Evolutionary conservation across 371 early-diverging fungal species (phyloP).

Genomic region (Umbelopsis sp.): DNA sequence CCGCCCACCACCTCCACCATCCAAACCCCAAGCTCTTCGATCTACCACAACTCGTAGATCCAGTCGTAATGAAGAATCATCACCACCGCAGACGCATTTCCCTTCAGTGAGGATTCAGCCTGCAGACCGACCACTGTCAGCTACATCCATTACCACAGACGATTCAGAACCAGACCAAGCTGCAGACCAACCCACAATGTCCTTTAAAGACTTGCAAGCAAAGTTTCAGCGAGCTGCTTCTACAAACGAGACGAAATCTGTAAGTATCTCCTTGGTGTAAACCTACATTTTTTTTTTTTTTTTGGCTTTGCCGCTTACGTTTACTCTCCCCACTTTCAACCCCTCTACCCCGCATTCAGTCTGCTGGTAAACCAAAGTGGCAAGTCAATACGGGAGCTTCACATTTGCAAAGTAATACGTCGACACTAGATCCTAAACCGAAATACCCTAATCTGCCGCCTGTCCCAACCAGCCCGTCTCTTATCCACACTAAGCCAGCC

Average conservation of each 20-base stretch:
- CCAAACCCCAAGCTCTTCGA: slow-evolving; percentile 47
- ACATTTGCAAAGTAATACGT: not conserved
- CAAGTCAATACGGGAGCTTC: not conserved
- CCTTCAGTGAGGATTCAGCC: not conserved
- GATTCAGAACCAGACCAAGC: slow-evolving; percentile 16
- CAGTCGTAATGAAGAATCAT: not conserved
- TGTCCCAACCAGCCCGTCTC: not conserved
- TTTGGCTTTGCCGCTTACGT: not conserved
- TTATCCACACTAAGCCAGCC: not conserved
- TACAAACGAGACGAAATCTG: not conserved
- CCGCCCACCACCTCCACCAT: slow-evolving; percentile 33
- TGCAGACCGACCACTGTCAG: slow-evolving; percentile 24
- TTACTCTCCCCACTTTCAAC: not conserved
- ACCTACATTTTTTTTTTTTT: not conserved
- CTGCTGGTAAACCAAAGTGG: not conserved
- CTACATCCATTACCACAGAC: slow-evolving; percentile 9
- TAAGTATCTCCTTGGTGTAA: not conserved
- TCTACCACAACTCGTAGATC: slow-evolving; percentile 10
- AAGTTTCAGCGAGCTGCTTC: slow-evolving; percentile 35
- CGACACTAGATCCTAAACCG: not conserved
- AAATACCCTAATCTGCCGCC: slow-evolving; percentile 4
- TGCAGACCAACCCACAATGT: slow-evolving; percentile 33
- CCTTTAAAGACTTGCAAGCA: slow-evolving; percentile 50
- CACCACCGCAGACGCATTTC: slow-evolving; percentile 8
- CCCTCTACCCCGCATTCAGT: not conserved